Evolutionary conservation across 495 filamentous ascomycete genomes (phyloP).

Genomic region (Thozetella sp.): DNA sequence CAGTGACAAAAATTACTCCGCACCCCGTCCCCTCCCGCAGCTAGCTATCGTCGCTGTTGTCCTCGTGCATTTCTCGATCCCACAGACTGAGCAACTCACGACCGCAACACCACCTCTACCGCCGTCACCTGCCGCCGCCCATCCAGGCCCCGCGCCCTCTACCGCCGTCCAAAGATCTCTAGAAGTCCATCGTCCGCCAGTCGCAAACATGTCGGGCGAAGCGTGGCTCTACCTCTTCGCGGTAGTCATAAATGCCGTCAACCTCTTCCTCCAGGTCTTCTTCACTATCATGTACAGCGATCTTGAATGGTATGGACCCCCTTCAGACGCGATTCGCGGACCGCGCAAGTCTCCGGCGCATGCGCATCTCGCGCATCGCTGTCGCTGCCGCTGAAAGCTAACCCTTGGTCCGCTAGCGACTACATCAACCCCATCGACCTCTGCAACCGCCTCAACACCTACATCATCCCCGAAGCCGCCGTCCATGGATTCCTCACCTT

Average conservation of each 20-base stretch:
- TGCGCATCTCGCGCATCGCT: neutral
- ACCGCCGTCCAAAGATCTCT: conserved; percentile 6
- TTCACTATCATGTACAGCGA: conserved; percentile 99
- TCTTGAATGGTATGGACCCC: conserved; percentile 86
- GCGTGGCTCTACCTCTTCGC: conserved; percentile 98
- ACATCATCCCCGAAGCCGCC: conserved; percentile 98
- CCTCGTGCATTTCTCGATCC: neutral
- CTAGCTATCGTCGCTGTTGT: neutral
- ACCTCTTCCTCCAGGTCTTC: conserved; percentile 99
- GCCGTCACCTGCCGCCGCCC: neutral
- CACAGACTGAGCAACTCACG: neutral
- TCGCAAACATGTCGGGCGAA: conserved; percentile 91
- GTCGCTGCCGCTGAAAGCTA: conserved; percentile 16
- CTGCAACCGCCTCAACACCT: conserved; percentile 99
- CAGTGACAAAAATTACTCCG: neutral
- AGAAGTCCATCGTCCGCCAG: conserved; percentile 6
- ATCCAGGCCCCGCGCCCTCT: neutral
- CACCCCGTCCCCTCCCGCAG: neutral
- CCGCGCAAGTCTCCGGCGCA: neutral
- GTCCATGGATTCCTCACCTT: conserved; percentile 95
- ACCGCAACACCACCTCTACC: neutral
- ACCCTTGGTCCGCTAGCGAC: conserved; percentile 62
- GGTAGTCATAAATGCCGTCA: conserved; percentile 99
- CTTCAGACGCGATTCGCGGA: neutral
- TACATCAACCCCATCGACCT: conserved; percentile 99